Evolutionary conservation across 1,139 yeast genomes (phyloP), one percentile per base, ranked within the genome.

Genomic region (Sugiyamaella xylanicola): DNA sequence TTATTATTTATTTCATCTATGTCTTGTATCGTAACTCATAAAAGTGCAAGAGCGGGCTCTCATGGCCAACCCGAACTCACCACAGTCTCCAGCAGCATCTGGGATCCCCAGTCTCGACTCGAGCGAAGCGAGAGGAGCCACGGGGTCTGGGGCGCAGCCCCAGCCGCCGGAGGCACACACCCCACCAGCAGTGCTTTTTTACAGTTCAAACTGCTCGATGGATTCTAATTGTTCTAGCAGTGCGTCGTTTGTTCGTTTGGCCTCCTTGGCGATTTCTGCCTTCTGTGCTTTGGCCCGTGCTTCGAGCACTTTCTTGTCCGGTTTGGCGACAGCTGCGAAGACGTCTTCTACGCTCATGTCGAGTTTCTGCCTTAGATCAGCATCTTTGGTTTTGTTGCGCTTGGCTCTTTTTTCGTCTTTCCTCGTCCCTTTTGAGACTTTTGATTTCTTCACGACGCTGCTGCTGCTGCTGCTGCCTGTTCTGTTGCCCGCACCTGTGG

Each of bases 211-310:
- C 2, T 80, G 84, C 8, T 79, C 77, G 48, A 85, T 78, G 65
- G 81, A 63, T 57, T 85, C 89, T 59, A 86, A 72, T 68, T 86
- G 92, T 55, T 74, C 73, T 50, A 77, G 66, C 52, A 87, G 67
- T 55, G 81, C 86, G 43, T 74, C 72, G 40, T 84, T 82, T 2
- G 81, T 78, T 53, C 74, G 68, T 61, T 78, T 74, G 46, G 76
- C 72, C 55, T 73, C 67, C 21, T 69, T 68, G 57, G 73, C 72
- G 15, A 43, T 40, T 39, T 52, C 48, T n/a, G 27, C 29, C 22
- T 44, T 54, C 40, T 51, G 51, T 35, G 58, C 68, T 71, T 56
- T 76, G 74, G 47, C 78, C 78, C 43, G 72, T 70, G 50, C 50
- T 52, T 72, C 70, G 57, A 76, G 71, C 61, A 82, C 91, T 29